Evolutionary conservation across 1,139 yeast genomes (phyloP).

Genomic region (Hansenula sp.): DNA sequence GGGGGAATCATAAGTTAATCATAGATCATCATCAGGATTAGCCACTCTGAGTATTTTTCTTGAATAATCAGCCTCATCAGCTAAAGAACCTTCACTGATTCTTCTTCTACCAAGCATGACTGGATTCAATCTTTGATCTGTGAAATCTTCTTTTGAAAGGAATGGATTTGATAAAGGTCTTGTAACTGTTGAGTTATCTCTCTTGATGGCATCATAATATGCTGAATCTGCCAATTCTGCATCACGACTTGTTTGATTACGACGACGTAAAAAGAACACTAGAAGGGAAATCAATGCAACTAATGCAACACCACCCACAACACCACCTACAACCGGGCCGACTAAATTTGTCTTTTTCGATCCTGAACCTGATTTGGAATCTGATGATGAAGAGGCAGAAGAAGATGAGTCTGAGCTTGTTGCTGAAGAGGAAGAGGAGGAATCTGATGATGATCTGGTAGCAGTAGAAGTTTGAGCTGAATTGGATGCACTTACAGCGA

Average conservation of each 20-base stretch:
- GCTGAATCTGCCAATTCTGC: constrained; percentile 24
- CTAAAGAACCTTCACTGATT: constrained; percentile 50
- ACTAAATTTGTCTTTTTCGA: constrained; percentile 13
- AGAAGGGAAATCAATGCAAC: constrained; percentile 13
- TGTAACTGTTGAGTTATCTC: constrained; percentile 14
- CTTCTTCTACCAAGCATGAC: constrained; percentile 38
- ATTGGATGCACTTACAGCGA: constrained; percentile 1
- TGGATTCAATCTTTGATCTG: constrained; percentile 62
- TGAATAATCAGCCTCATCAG: constrained; percentile 67
- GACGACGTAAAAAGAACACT: constrained; percentile 18
- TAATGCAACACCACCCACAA: constrained; percentile 23
- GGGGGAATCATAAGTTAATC: background rate
- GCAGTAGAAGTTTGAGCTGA: constrained; percentile 5
- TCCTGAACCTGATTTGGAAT: background rate
- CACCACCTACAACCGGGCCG: constrained; percentile 28
- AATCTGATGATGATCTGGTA: constrained; percentile 10
- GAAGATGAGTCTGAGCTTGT: constrained; percentile 3
- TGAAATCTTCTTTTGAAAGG: constrained; percentile 31
- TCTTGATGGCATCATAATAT: constrained; percentile 21
- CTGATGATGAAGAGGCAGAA: constrained; percentile 4
- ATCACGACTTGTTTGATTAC: constrained; percentile 14
- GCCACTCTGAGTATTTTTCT: constrained; percentile 60
- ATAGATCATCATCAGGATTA: constrained; percentile 33
- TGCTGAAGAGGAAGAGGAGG: constrained; percentile 7
- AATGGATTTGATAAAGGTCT: constrained; percentile 24